Percentiles rank a stretch among this genome's conserved stretches.
Evolutionary conservation across 1,284 basidiomycete species (phyloP).

Genomic region (Cryptococcus jaspeensis): DNA sequence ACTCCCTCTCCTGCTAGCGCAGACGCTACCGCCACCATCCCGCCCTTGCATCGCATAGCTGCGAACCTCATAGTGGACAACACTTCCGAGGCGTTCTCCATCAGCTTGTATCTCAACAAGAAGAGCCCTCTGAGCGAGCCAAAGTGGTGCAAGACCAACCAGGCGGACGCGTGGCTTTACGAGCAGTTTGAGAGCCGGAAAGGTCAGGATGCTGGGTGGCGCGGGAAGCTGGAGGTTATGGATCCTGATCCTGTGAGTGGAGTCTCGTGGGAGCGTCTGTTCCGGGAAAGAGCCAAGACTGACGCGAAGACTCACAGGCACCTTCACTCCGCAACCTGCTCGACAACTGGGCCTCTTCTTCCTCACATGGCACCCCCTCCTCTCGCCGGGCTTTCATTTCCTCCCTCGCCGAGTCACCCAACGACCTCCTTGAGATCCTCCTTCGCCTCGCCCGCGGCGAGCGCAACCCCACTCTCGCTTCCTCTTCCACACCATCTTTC

Average conservation of each 20-base stretch:
- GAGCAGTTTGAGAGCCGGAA: slow-evolving; percentile 62
- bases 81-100: slow-evolving; percentile 28
- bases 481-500: slow-evolving; percentile 57
- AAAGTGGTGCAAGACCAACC: slow-evolving; percentile 91
- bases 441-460: slow-evolving; percentile 84
- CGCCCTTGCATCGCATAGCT: slow-evolving; percentile 9
- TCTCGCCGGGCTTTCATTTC: slow-evolving; percentile 84
- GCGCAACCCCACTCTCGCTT: slow-evolving; percentile 66
- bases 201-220: slow-evolving; percentile 74
- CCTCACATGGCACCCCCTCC: slow-evolving; percentile 66
- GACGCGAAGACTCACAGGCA: slow-evolving; percentile 57
- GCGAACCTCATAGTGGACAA: not conserved
- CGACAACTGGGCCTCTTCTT: slow-evolving; percentile 80
- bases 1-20: not conserved
- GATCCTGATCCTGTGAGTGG: slow-evolving; percentile 88
- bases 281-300: not conserved
- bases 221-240: slow-evolving; percentile 82
- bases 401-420: slow-evolving; percentile 73
- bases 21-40: slow-evolving; percentile 6
- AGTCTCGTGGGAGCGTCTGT: not conserved
- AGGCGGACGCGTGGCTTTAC: slow-evolving; percentile 87
- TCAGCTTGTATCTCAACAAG: slow-evolving; percentile 69
- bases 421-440: slow-evolving; percentile 86
- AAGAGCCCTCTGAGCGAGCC: slow-evolving; percentile 86
- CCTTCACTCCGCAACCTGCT: slow-evolving; percentile 87